Percentiles rank a stretch among this genome's conserved stretches.
These are phyloP conservation scores for Hemileia vastatrix DNA, from an alignment of 1,284 basidiomycete genomes.

Conservation along the genomic window DNA sequence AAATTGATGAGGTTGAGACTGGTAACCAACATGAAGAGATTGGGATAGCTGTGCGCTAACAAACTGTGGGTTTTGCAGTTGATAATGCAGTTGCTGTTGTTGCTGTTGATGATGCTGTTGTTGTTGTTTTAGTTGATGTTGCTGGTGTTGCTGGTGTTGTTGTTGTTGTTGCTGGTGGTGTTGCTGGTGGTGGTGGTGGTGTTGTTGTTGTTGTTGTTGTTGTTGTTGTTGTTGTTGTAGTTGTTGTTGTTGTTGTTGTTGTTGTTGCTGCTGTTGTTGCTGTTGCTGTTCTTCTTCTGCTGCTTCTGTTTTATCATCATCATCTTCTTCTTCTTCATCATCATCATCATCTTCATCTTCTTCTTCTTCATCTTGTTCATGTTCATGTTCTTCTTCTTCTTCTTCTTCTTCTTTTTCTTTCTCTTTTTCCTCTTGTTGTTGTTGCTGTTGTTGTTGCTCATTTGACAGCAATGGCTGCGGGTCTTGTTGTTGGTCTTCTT, in stretches of 20 bases:
- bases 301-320: too few species aligned
- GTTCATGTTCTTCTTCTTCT: slow-evolving; percentile 25
- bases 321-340: slow-evolving; percentile 44
- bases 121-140: not conserved
- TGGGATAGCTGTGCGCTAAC: too few species aligned
- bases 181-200: not conserved
- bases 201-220: not conserved
- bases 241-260: not conserved
- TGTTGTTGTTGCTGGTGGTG: not conserved
- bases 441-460: not conserved
- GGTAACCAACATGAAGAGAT: too few species aligned
- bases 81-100: not conserved
- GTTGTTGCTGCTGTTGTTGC: too few species aligned
- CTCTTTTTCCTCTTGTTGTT: slow-evolving; percentile 23
- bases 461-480: slow-evolving; percentile 33
- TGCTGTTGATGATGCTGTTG: not conserved
- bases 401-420: slow-evolving; percentile 22
- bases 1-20: not conserved
- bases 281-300: too few species aligned
- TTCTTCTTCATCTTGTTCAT: slow-evolving; percentile 30
- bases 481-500: slow-evolving; percentile 52
- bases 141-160: not conserved
- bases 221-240: not conserved
- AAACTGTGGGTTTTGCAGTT: not conserved
- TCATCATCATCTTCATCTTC: slow-evolving; percentile 45